Conservation (phyloP, 768 basidiomycete genomes). For the Kwoniella dejecticola region DNA sequence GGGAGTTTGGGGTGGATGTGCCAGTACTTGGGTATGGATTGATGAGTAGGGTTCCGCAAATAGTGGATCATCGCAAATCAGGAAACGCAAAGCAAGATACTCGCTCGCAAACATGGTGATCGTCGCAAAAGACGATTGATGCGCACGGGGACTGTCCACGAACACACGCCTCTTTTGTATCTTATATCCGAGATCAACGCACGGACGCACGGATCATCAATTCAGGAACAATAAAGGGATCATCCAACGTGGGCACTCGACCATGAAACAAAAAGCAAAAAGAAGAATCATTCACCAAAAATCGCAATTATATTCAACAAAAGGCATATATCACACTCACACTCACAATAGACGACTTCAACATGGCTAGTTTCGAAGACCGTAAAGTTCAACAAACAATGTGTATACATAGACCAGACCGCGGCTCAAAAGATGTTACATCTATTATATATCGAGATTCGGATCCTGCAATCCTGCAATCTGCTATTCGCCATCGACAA, state of each 20-base stretch:
- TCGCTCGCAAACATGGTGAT: too few relatives aligned
- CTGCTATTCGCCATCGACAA: too few relatives aligned
- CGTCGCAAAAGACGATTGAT: too few relatives aligned
- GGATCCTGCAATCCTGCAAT: too few relatives aligned
- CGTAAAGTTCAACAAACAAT: not conserved
- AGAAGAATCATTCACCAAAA: not conserved
- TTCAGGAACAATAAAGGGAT: not conserved
- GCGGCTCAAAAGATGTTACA: too few relatives aligned
- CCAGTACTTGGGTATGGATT: constrained; percentile 61
- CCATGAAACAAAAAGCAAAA: not conserved
- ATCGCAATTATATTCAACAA: constrained; percentile 1
- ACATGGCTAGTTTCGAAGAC: not conserved
- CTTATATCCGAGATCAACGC: not conserved
- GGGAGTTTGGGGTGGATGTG: constrained; percentile 61
- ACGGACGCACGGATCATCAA: not conserved
- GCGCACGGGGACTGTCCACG: too few relatives aligned
- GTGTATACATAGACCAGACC: too few relatives aligned
- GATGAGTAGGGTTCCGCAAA: too few relatives aligned
- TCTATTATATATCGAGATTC: too few relatives aligned
- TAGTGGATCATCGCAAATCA: too few relatives aligned
- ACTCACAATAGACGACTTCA: not conserved
- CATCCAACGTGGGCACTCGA: not conserved
- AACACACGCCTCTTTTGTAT: not conserved
- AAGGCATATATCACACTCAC: not conserved
- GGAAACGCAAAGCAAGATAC: too few relatives aligned